Evolutionary conservation across 352 stramenopile genomes (phyloP), one percentile per base, ranked within the genome.

Genomic region (Phytophthora ramorum): DNA sequence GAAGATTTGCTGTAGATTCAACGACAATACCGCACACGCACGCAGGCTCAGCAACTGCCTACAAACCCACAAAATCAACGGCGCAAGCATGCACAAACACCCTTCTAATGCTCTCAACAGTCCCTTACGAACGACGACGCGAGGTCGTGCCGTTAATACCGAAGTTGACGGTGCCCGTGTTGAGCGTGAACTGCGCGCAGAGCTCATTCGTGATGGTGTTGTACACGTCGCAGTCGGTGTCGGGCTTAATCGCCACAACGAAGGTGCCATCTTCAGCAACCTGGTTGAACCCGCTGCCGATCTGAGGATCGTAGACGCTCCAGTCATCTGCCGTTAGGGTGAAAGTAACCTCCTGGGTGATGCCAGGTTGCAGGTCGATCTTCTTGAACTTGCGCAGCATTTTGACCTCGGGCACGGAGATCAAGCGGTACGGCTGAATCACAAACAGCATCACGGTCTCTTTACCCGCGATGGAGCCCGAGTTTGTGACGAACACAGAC

Each of bases 381-480:
- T 96, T 96, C 20, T 77, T 58, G 59, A 95, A 96, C 49, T 85
- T 83, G 46, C 87, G 85, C 28, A 97, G 78, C 62, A 89, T 79
- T 73, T 95, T 96, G 38, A 90, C 78, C 47, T 95, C 87, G 0
- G 88, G 85, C 17, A 92, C 76, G 3, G 87, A 80, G 46, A 87
- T 83, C 24, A 68, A 52, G 16, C 83, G 83, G 50, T 79, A 81
- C 34, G 81, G 79, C 57, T 91, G 84, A 14, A 79, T 83, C 32
- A 96, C 67, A 43, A 97, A 92, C 37, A 96, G 56, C 59, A 96
- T 80, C 10, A 94, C 77, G 0, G 77, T 87, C 53, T 97, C 85
- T 43, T 95, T 90, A 9, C 87, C 87, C 3, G 67, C 61, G 2
- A 67, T 34, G 2, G 58, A 56, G 6, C 89, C 90, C 0, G 73